Evolutionary conservation across 1,284 basidiomycete species (phyloP).

Genomic region (Sporisorium reilianum): DNA sequence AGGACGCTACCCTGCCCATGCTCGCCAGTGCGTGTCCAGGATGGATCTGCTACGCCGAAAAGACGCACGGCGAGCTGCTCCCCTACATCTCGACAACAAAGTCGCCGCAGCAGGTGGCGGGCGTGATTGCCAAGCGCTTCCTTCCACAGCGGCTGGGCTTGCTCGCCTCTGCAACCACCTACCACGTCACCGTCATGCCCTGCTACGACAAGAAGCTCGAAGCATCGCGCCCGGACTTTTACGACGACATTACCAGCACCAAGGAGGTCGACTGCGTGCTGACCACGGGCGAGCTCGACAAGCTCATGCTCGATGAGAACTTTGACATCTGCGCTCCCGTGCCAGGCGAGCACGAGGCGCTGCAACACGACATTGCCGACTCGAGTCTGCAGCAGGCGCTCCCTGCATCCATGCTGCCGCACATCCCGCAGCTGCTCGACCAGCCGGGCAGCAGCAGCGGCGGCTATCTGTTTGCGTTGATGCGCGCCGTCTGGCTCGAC

Average conservation of each 20-base stretch:
- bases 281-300: conserved; percentile 93
- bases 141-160: conserved; percentile 69
- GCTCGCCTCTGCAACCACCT: conserved; percentile 68
- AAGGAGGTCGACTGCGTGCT: conserved; percentile 97
- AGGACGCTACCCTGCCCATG: conserved; percentile 77
- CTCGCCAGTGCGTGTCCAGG: conserved; percentile 96
- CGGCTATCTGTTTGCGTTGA: conserved; percentile 81
- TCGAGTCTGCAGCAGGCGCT: conserved; percentile 31
- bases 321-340: conserved; percentile 80
- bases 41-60: conserved; percentile 99
- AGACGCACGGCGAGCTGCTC: conserved; percentile 89
- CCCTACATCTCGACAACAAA: conserved; percentile 89
- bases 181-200: conserved; percentile 97
- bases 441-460: conserved; percentile 92
- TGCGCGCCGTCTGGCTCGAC: conserved; percentile 57
- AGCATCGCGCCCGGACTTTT: conserved; percentile 77
- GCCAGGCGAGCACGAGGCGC: conserved; percentile 61
- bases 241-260: conserved; percentile 68
- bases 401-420: conserved; percentile 18
- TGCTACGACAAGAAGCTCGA: conserved; percentile 99
- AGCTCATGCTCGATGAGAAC: conserved; percentile 83
- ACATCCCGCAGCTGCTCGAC: conserved; percentile 79
- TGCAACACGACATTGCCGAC: conserved; percentile 18
- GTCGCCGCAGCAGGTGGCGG: conserved; percentile 94
- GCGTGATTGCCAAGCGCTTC: conserved; percentile 91